Percentiles rank a stretch among this genome's conserved stretches.
phyloP scores from a whole-genome alignment of 208 protist genomes.

The Leishmania arabica region DNA sequence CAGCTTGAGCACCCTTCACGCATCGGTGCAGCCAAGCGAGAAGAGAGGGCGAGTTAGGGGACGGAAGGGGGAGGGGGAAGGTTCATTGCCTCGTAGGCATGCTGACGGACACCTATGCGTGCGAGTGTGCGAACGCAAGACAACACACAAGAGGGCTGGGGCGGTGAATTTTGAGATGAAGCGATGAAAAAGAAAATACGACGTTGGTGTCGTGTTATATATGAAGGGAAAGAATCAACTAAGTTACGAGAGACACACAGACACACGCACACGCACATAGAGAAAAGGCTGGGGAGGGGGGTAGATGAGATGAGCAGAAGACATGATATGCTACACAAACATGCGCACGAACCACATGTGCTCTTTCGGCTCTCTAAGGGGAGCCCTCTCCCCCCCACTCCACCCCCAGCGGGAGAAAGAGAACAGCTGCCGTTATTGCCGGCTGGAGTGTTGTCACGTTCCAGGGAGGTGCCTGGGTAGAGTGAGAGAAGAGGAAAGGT shows the following conservation, averaged over 20 bases:
- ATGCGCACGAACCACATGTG: neutral
- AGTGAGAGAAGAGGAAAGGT: neutral
- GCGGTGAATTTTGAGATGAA: neutral
- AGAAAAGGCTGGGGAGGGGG: neutral
- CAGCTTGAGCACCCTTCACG: neutral
- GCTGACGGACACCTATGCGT: neutral
- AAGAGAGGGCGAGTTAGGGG: slow-evolving; percentile 4
- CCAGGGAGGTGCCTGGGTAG: neutral
- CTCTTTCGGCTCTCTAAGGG: neutral
- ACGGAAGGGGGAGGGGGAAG: neutral
- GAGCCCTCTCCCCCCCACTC: neutral
- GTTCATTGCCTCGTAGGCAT: neutral
- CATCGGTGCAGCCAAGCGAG: neutral
- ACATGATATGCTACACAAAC: neutral
- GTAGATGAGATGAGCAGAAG: neutral
- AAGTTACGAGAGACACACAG: neutral
- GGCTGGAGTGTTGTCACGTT: neutral
- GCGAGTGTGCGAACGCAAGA: neutral
- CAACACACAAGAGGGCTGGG: neutral
- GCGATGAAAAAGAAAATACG: slow-evolving; percentile 2
- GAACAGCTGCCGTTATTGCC: neutral
- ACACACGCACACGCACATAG: neutral
- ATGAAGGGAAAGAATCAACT: neutral
- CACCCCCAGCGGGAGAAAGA: neutral
- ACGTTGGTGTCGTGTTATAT: neutral